Base-by-base conservation (phyloP, 208 protist species). In the Crithidia bombi region DNA sequence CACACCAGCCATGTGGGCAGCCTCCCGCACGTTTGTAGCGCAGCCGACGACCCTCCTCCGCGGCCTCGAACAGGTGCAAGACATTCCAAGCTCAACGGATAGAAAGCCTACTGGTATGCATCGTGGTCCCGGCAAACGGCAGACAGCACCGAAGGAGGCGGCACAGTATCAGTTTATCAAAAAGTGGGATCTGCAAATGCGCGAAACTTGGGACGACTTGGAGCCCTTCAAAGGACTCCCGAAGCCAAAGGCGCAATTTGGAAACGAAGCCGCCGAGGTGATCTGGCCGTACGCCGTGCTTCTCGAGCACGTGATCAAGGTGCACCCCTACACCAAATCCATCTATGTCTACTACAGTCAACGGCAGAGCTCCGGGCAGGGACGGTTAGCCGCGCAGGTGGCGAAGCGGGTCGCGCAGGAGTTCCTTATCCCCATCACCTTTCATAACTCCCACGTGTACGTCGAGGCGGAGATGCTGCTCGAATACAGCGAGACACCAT, bases 391-490 rank as follows among this genome's bases (percentile, higher is more conserved):
- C 23, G 81, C 85, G 39, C 73, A 76, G 28, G 58, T 74, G 38
- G 92, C 90, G 30, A 78, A 75, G 70, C 52, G 65, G 26, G 94
- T 95, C 55, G 79, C 89, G 10, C 85, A 87, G 33, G 85, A 92
- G 73, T 97, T 79, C 64, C 77, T 97, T 15, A 83, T 95, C 28
- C 92, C 92, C 33, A 94, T 97, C 62, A 95, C 89, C 12, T 97
- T 97, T 54, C 92, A 97, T 78, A 97, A 97, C 85, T 84, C 89
- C n/a, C 92, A 97, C 19, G 89, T 94, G 36, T 97, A 97, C 65
- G 80, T 93, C 43, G 92, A 97, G 78, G 75, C 92, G 64, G 89
- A 97, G 79, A 93, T 97, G 87, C 78, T 97, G 61, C 81, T 97
- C 11, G 92, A 97, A 77, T 95, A 95, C 77, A 90, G 80, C 73